Percentiles rank a stretch among this genome's conserved stretches.
Evolutionary conservation across 2,329 filamentous ascomycete species (phyloP).

Genomic region (Venturia aucupariae): DNA sequence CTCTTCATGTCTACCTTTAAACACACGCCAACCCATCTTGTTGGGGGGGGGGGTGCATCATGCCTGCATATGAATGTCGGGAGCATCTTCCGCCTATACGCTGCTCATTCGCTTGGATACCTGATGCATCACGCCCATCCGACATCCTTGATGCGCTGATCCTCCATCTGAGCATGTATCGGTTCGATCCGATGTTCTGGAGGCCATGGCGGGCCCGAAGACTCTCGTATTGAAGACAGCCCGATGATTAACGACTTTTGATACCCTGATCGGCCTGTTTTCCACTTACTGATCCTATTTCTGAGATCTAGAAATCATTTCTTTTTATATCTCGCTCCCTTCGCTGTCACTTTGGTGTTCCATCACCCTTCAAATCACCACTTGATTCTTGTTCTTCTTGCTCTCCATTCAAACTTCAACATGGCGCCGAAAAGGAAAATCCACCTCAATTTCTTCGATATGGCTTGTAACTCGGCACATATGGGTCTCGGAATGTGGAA

Average conservation of each 20-base stretch:
- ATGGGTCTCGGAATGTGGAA: background rate
- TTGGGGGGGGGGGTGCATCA: no score
- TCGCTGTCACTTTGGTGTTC: background rate
- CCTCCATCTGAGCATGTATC: background rate
- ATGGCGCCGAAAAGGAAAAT: constrained; percentile 4
- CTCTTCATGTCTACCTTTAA: background rate
- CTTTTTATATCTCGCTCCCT: background rate
- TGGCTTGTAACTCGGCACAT: background rate
- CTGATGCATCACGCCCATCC: background rate
- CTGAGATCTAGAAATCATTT: background rate
- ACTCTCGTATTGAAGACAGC: background rate
- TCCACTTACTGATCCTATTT: background rate
- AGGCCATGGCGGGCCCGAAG: background rate
- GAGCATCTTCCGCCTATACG: background rate
- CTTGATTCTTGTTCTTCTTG: background rate
- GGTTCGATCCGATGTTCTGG: background rate
- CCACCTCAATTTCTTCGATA: constrained; percentile 3
- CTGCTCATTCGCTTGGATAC: background rate
- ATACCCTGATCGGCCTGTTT: background rate
- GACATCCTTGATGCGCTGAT: background rate
- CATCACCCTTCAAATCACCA: background rate
- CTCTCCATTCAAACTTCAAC: no score
- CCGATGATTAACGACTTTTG: background rate
- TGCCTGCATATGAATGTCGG: background rate
- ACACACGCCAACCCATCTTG: background rate